phyloP scores from a whole-genome alignment of 1,139 yeast genomes.

The Candida dubliniensis region DNA sequence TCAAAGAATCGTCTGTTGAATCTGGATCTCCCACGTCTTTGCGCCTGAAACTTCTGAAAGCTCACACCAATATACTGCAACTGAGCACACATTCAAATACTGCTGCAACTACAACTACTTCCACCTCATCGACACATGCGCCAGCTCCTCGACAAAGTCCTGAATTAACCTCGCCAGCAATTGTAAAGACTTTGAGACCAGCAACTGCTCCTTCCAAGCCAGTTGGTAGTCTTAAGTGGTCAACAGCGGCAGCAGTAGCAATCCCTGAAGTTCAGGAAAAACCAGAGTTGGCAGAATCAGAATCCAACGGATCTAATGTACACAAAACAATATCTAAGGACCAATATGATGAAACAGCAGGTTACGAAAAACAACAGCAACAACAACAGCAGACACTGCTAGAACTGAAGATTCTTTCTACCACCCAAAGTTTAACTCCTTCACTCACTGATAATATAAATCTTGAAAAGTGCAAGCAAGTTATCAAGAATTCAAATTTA shows the following conservation, averaged over 20 bases:
- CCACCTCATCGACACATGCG: not conserved
- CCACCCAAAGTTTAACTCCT: not conserved
- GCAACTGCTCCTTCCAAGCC: conserved; percentile 69
- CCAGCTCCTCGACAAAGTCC: conserved; percentile 17
- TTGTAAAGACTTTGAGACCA: conserved; percentile 58
- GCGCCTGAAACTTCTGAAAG: conserved; percentile 1
- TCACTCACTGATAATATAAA: conserved; percentile 10
- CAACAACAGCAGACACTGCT: not conserved
- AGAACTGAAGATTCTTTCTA: not conserved
- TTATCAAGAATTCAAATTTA: conserved; percentile 33
- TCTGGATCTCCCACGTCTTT: not conserved
- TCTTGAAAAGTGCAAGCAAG: conserved; percentile 17
- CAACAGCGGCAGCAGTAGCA: conserved; percentile 58
- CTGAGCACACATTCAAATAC: not conserved
- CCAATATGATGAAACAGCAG: not conserved
- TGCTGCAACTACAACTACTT: conserved; percentile 2
- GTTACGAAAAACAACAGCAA: not conserved
- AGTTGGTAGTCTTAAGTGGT: conserved; percentile 65
- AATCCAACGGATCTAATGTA: conserved; percentile 4
- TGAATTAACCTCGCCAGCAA: conserved; percentile 30
- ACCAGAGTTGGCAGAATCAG: conserved; percentile 5
- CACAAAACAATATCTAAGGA: conserved; percentile 1
- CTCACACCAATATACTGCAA: not conserved
- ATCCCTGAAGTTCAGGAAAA: conserved; percentile 11
- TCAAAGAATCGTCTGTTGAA: not conserved